These are phyloP conservation scores for Lithospermum erythrorhizon DNA, from an alignment of 257 asterid genomes.

Conservation along the genomic window DNA sequence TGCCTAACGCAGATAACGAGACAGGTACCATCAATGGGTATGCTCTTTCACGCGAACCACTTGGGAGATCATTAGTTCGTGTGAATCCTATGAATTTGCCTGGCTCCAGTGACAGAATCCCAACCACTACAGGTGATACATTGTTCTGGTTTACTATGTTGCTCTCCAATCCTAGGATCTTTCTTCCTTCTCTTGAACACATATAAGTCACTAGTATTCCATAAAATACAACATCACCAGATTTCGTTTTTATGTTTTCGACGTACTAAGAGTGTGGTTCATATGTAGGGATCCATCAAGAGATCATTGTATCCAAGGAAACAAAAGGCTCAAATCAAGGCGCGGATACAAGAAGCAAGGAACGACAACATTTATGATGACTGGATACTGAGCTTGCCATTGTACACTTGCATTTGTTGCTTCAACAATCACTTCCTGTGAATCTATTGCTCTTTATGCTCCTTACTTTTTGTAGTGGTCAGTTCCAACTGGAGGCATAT, in stretches of 20 bases:
- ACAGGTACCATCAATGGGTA: constrained; percentile 12
- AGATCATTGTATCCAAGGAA: too few relatives aligned
- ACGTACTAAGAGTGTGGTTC: too few relatives aligned
- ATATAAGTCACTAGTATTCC: too few relatives aligned
- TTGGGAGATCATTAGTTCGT: constrained; percentile 30
- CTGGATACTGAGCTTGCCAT: not conserved
- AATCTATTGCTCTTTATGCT: not conserved
- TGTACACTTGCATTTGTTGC: not conserved
- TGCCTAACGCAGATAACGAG: constrained; percentile 23
- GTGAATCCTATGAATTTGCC: constrained; percentile 28
- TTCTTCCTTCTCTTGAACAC: too few relatives aligned
- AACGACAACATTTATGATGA: not conserved
- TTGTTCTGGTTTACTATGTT: not conserved
- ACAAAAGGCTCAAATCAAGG: too few relatives aligned
- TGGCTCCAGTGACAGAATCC: constrained; percentile 29
- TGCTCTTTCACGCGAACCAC: constrained; percentile 36
- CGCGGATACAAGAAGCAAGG: not conserved
- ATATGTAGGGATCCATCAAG: too few relatives aligned
- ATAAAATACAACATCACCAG: too few relatives aligned
- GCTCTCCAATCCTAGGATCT: not conserved
- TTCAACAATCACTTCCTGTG: not conserved
- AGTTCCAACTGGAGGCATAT: too few relatives aligned
- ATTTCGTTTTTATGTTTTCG: too few relatives aligned
- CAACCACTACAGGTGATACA: constrained; percentile 11
- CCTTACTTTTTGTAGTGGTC: not conserved